These are phyloP conservation scores for Serendipita sp. DNA, from an alignment of 768 basidiomycete species.

Conservation along the genomic window DNA sequence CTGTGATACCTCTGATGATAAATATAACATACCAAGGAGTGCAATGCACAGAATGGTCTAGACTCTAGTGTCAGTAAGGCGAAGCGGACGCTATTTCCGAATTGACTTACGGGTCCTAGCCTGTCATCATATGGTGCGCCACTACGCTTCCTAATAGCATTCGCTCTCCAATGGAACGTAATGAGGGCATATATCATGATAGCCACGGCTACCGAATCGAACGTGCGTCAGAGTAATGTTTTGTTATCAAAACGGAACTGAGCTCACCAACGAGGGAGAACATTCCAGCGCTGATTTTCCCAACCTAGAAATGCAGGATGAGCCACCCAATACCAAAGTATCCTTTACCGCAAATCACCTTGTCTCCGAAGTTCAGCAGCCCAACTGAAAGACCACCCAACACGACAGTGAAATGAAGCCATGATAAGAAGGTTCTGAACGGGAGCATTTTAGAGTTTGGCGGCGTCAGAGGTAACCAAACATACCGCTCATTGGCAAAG, in stretches of 20 bases:
- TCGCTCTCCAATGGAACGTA: constrained; percentile 93
- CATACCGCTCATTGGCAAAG: constrained; percentile 70
- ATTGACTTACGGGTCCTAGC: constrained; percentile 67
- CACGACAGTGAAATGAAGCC: constrained; percentile 97
- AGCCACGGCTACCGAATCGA: constrained; percentile 53
- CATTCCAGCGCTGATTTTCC: constrained; percentile 91
- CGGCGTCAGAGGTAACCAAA: not conserved
- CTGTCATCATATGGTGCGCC: constrained; percentile 95
- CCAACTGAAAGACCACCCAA: constrained; percentile 93
- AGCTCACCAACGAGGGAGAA: constrained; percentile 80
- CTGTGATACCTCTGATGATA: too few relatives aligned
- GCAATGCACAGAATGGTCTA: constrained; percentile 75
- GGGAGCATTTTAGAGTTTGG: not conserved
- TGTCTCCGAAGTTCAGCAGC: constrained; percentile 94
- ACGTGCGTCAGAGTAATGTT: constrained; percentile 12
- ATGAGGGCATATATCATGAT: constrained; percentile 95
- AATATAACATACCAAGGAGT: constrained; percentile 43
- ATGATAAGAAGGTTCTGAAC: constrained; percentile 71
- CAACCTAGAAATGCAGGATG: constrained; percentile 40
- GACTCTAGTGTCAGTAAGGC: constrained; percentile 7
- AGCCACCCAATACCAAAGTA: not conserved
- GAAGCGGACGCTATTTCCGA: constrained; percentile 10
- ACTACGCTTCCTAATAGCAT: constrained; percentile 79
- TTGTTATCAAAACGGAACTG: not conserved
- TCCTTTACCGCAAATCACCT: constrained; percentile 31